A percentile compares a stretch with the other conserved stretches of the same genome.
Evolutionary conservation across 345 rosid species (phyloP).

Genomic region (Syzygium oleosum): DNA sequence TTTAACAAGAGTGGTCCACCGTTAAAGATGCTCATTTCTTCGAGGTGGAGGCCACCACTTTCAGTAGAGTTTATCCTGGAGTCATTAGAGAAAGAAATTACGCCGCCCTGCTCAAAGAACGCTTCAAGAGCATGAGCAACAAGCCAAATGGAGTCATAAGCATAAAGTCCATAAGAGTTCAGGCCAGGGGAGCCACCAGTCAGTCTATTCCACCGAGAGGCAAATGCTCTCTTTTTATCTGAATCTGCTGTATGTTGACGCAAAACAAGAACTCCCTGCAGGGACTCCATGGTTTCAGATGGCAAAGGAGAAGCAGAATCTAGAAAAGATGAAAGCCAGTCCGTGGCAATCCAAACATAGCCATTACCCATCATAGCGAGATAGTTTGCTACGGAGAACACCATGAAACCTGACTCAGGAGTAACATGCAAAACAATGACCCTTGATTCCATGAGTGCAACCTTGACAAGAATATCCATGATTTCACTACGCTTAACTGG

Average conservation of each 20-base stretch:
- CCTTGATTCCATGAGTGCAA: conserved; percentile 74
- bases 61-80: conserved; percentile 36
- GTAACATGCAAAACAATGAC: conserved; percentile 62
- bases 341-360: conserved; percentile 91
- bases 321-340: conserved; percentile 62
- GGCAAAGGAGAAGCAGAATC: conserved; percentile 57
- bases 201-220: conserved; percentile 49
- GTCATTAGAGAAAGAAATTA: conserved; percentile 68
- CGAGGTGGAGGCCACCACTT: conserved; percentile 53
- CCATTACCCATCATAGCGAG: conserved; percentile 94
- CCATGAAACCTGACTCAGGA: conserved; percentile 35
- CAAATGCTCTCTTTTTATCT: conserved; percentile 42
- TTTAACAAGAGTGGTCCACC: conserved; percentile 48
- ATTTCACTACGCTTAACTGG: conserved; percentile 22
- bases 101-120: conserved; percentile 65
- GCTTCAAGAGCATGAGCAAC: conserved; percentile 71
- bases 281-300: conserved; percentile 45
- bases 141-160: conserved; percentile 87
- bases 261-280: conserved; percentile 75
- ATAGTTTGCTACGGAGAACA: conserved; percentile 63
- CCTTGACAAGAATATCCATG: conserved; percentile 69
- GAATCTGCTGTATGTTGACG: conserved; percentile 86
- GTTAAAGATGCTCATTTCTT: conserved; percentile 59
- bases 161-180: conserved; percentile 73
- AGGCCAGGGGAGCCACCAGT: conserved; percentile 50